Evolutionary conservation across 1,139 yeast species (phyloP).

Genomic region (Yamadazyma dendronema): DNA sequence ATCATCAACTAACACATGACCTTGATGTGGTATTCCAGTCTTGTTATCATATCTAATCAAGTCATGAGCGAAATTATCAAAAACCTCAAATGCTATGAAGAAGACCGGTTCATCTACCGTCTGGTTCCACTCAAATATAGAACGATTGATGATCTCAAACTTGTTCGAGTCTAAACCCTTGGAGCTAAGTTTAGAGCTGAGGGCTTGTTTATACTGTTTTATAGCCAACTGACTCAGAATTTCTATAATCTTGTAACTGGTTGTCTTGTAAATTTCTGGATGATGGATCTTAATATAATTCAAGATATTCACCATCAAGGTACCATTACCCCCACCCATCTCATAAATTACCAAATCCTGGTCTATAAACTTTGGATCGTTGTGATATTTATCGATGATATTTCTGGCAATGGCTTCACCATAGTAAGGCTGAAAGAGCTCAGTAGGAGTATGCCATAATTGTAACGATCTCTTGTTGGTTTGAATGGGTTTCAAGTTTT

Average conservation of each 20-base stretch:
- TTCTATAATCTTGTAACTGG: constrained; percentile 74
- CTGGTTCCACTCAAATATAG: constrained; percentile 73
- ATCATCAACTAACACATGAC: constrained; percentile 71
- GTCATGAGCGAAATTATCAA: constrained; percentile 85
- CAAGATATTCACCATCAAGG: constrained; percentile 76
- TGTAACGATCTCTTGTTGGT: constrained; percentile 50
- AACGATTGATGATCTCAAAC: constrained; percentile 66
- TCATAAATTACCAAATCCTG: constrained; percentile 73
- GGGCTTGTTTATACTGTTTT: constrained; percentile 50
- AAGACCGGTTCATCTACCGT: constrained; percentile 69
- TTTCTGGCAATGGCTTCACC: constrained; percentile 84
- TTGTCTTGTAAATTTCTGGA: constrained; percentile 69
- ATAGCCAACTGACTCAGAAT: constrained; percentile 67
- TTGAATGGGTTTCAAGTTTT: constrained; percentile 12
- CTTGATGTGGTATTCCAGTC: constrained; percentile 72
- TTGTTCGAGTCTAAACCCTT: constrained; percentile 46
- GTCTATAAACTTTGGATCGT: constrained; percentile 59
- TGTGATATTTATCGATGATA: constrained; percentile 64
- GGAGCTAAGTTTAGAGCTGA: constrained; percentile 32
- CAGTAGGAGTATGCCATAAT: constrained; percentile 91
- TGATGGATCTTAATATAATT: constrained; percentile 61
- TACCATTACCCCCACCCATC: constrained; percentile 91
- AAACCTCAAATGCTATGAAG: constrained; percentile 78
- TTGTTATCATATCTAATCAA: constrained; percentile 70
- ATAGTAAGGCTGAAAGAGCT: constrained; percentile 76